Evolutionary conservation across 2,329 filamentous ascomycete genomes (phyloP).

Genomic region (Pestalotiopsis sp.): DNA sequence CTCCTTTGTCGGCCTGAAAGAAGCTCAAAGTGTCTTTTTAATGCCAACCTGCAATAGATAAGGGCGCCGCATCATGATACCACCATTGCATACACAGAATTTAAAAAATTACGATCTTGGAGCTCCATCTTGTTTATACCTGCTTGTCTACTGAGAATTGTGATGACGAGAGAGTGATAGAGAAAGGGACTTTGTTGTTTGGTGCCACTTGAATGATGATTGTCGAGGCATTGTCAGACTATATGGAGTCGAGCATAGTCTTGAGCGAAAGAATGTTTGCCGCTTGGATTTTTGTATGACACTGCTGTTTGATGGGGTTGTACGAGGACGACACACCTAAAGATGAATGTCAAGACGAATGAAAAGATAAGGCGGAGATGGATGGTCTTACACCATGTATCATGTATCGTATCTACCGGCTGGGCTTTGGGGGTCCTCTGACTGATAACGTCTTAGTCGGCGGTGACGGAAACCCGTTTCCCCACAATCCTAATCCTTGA

Average conservation of each 20-base stretch:
- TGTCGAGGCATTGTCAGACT: no score
- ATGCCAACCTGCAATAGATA: constrained; percentile 14
- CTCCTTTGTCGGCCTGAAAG: constrained; percentile 12
- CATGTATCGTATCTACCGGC: neutral
- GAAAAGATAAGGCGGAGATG: no score
- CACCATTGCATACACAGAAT: constrained; percentile 37
- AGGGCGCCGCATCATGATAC: constrained; percentile 33
- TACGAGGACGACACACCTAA: no score
- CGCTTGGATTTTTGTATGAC: no score
- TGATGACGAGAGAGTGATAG: neutral
- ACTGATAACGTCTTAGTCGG: constrained; percentile 5
- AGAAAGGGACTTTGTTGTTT: no score
- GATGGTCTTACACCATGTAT: neutral
- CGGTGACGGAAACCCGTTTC: constrained; percentile 7
- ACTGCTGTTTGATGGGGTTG: no score
- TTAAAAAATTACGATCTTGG: constrained; percentile 22
- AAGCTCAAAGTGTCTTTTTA: constrained; percentile 27
- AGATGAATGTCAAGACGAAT: no score
- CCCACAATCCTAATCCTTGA: neutral
- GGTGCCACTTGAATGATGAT: no score
- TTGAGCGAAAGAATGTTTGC: no score
- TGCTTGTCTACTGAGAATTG: neutral
- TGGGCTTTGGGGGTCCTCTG: neutral
- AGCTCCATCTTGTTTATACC: no score
- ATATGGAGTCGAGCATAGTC: no score